Conservation (phyloP, 305 asterid species). For the Fraxinus sp. region DNA sequence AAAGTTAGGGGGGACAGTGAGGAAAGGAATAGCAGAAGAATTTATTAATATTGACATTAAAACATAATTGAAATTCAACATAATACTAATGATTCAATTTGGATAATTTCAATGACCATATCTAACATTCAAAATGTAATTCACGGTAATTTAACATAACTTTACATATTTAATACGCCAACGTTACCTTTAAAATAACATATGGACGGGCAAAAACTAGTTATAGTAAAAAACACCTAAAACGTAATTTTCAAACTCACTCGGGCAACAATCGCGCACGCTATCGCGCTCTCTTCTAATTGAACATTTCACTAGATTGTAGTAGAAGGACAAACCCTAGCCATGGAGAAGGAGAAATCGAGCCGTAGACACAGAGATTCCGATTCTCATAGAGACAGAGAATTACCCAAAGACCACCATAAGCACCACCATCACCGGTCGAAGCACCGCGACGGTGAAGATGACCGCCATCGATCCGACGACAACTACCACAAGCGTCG, state of each 20-base stretch:
- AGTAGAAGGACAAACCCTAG: not conserved
- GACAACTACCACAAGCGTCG: conserved; percentile 30
- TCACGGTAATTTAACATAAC: no score
- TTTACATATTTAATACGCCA: no score
- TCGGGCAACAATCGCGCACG: not conserved
- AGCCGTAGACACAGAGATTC: conserved; percentile 49
- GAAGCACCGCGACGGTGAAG: conserved; percentile 45
- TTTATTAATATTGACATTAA: no score
- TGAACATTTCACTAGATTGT: not conserved
- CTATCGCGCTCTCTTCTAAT: not conserved
- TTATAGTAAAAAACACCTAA: not conserved
- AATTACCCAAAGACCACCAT: conserved; percentile 36
- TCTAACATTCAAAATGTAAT: no score
- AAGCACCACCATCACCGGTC: conserved; percentile 42
- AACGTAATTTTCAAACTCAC: not conserved
- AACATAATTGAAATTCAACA: no score
- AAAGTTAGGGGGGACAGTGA: conserved; percentile 40
- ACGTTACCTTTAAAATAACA: no score
- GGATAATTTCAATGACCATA: no score
- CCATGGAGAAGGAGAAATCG: conserved; percentile 47
- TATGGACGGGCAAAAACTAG: no score
- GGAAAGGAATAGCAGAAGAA: conserved; percentile 50
- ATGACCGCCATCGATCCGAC: conserved; percentile 50
- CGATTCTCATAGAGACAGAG: conserved; percentile 43
- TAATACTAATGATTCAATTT: no score